Evolutionary conservation across 2,329 filamentous ascomycete species (phyloP).

Genomic region (Ophiostoma pallidulum): DNA sequence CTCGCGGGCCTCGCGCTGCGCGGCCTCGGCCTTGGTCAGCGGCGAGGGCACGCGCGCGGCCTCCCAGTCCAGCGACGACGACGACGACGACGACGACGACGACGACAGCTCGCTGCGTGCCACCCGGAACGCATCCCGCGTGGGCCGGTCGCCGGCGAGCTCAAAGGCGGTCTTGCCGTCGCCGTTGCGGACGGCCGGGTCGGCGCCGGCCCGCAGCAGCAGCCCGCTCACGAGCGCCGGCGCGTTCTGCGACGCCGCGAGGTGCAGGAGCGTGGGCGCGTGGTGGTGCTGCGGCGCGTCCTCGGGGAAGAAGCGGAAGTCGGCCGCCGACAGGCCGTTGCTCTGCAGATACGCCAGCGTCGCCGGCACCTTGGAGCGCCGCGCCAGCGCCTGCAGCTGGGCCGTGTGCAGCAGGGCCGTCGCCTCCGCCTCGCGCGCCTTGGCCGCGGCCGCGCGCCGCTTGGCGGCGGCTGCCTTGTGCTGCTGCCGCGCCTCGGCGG

Average conservation of each 20-base stretch:
- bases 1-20: constrained; percentile 60
- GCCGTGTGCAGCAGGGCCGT: constrained; percentile 72
- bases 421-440: constrained; percentile 75
- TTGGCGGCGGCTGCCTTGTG: constrained; percentile 49
- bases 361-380: constrained; percentile 81
- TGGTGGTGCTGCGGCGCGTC: constrained; percentile 55
- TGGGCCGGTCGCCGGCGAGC: constrained; percentile 73
- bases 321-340: constrained; percentile 55
- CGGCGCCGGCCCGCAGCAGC: constrained; percentile 61
- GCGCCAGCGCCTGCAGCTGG: constrained; percentile 79
- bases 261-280: constrained; percentile 72
- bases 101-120: constrained; percentile 78
- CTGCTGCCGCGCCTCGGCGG: constrained; percentile 28
- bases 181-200: constrained; percentile 59
- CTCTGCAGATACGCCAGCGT: constrained; percentile 73
- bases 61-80: constrained; percentile 59
- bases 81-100: constrained; percentile 62
- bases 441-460: constrained; percentile 52
- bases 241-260: constrained; percentile 74
- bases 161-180: constrained; percentile 85
- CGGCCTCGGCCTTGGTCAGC: constrained; percentile 62
- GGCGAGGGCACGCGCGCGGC: constrained; percentile 61
- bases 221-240: constrained; percentile 69
- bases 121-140: constrained; percentile 84
- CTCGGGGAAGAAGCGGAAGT: constrained; percentile 66